A percentile compares a stretch with the other conserved stretches of the same genome.
These are phyloP conservation scores for Wallacemonas sp. DNA, from an alignment of 208 protist genomes.

Conservation along the genomic window DNA sequence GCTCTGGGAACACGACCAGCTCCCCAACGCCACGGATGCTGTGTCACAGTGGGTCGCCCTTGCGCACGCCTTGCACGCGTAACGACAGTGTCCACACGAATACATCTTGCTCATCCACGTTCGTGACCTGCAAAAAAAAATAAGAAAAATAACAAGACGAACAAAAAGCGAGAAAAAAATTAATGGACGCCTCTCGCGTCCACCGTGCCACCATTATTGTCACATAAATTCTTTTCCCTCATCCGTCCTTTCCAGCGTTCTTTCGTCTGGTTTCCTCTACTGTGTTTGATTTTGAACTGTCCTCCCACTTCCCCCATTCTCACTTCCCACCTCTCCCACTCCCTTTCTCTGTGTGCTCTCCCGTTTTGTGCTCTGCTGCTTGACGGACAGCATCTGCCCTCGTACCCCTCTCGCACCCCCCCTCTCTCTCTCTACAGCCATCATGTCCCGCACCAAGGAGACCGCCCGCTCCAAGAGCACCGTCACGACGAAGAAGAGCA, in stretches of 20 bases:
- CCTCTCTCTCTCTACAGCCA: not conserved
- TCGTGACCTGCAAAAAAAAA: too few species aligned
- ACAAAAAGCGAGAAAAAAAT: too few species aligned
- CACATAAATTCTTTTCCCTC: too few species aligned
- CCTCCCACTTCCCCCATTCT: not conserved
- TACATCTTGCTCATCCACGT: too few species aligned
- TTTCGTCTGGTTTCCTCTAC: too few species aligned
- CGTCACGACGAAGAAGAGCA: conserved; percentile 96
- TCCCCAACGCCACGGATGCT: conserved; percentile 26
- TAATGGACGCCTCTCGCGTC: too few species aligned
- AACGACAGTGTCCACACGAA: too few species aligned
- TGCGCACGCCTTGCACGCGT: conserved; percentile 37
- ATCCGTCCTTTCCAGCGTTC: too few species aligned
- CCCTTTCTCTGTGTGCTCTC: not conserved
- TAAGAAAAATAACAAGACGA: not conserved
- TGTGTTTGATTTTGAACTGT: too few species aligned
- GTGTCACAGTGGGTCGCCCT: conserved; percentile 59
- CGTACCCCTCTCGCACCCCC: not conserved
- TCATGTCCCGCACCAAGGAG: conserved; percentile 98
- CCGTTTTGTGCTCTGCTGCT: too few species aligned
- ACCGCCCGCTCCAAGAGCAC: conserved; percentile 96
- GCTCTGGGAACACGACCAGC: conserved; percentile 68
- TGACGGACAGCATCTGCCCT: not conserved
- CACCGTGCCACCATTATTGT: too few species aligned
- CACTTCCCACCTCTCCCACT: not conserved